Conservation (phyloP, 2,329 filamentous ascomycete genomes). For the Talaromyces sp. region DNA sequence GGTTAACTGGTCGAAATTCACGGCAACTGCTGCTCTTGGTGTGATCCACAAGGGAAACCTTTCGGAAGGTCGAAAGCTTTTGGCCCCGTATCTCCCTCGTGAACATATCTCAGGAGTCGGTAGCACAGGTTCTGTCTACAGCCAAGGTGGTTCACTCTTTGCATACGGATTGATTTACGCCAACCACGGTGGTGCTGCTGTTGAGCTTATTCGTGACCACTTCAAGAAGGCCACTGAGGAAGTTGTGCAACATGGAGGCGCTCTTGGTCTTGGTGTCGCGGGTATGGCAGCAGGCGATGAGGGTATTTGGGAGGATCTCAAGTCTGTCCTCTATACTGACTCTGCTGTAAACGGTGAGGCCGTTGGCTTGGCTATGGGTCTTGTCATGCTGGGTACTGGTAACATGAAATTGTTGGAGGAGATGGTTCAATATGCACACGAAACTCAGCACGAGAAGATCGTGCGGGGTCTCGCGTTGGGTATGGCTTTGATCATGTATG, state of each 20-base stretch:
- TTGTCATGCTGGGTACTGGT: constrained; percentile 98
- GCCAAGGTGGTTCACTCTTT: constrained; percentile 92
- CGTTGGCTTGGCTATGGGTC: constrained; percentile 90
- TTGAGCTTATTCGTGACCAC: constrained; percentile 47
- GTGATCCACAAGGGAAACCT: constrained; percentile 96
- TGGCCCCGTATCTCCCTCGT: constrained; percentile 90
- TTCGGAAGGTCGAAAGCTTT: constrained; percentile 84
- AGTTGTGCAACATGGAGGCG: constrained; percentile 94
- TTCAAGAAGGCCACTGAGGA: constrained; percentile 58
- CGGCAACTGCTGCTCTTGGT: constrained; percentile 89
- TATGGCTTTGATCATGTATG: constrained; percentile 98
- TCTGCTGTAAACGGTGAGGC: constrained; percentile 96
- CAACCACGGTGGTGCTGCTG: constrained; percentile 89
- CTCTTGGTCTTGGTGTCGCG: constrained; percentile 89
- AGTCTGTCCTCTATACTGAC: constrained; percentile 83
- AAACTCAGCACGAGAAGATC: constrained; percentile 98
- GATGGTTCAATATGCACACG: constrained; percentile 96
- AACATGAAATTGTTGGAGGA: constrained; percentile 90
- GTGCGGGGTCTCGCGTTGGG: constrained; percentile 91
- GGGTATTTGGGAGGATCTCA: constrained; percentile 86
- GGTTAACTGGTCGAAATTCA: constrained; percentile 99
- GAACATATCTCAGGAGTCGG: constrained; percentile 59
- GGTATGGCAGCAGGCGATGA: constrained; percentile 95
- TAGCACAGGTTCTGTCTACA: constrained; percentile 82
- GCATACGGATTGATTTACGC: constrained; percentile 95